A percentile compares a stretch with the other conserved stretches of the same genome.
phyloP scores from a whole-genome alignment of 2,329 filamentous ascomycete species.

The Eurotiales sp. region DNA sequence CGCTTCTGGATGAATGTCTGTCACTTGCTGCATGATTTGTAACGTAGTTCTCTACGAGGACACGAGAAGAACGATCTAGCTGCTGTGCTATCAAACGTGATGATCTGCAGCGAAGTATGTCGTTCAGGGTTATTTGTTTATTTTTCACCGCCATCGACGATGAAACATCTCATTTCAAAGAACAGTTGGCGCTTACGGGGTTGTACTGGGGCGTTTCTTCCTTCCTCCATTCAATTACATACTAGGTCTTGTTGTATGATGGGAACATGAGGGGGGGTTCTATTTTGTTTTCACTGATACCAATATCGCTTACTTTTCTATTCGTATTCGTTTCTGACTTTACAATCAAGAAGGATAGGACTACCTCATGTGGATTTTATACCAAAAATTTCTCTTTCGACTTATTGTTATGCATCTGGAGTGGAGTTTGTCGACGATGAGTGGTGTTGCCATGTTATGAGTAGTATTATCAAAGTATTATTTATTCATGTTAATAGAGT shows the following conservation, averaged over 20 bases:
- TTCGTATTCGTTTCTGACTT: background rate
- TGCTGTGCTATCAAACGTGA: no score
- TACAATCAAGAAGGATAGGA: no score
- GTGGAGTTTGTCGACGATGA: constrained; percentile 19
- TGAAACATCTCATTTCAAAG: no score
- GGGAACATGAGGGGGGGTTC: background rate
- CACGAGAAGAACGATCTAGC: no score
- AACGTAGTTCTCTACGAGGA: no score
- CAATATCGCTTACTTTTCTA: constrained; percentile 15
- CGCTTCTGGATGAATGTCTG: constrained; percentile 40
- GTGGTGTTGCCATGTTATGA: constrained; percentile 5
- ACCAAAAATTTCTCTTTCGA: background rate
- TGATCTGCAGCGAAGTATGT: no score
- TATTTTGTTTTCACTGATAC: constrained; percentile 9
- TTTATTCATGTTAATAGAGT: constrained; percentile 12
- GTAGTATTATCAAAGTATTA: constrained; percentile 6
- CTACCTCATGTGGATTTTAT: no score
- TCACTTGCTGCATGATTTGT: constrained; percentile 41
- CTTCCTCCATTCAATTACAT: no score
- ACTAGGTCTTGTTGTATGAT: no score
- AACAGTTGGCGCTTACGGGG: background rate
- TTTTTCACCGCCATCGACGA: no score
- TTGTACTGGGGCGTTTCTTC: background rate
- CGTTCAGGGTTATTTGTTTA: background rate
- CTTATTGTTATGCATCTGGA: constrained; percentile 26